Evolutionary conservation across 2,329 filamentous ascomycete genomes (phyloP), one percentile per base, ranked within the genome.

Genomic region (Ceratocystis albifundus): DNA sequence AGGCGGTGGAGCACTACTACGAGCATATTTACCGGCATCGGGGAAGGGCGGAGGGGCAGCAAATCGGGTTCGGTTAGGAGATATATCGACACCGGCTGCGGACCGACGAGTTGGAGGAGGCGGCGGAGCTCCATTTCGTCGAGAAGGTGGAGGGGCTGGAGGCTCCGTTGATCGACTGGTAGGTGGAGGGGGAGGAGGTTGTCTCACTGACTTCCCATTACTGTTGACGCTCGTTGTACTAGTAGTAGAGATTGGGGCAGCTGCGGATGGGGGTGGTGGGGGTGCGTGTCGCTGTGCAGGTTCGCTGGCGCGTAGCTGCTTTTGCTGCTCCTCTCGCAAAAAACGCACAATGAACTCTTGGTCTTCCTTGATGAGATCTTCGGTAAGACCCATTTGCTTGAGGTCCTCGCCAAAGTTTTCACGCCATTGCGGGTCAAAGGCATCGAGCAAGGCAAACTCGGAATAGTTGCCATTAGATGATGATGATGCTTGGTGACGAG

Each of bases 1-100:
- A 25, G 68, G 68, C 5, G 67, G 67, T 3, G 61, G 66, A 8
- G 66, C 59, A 20, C 74, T 82, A 76, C 86, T 82, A 76, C 86
- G 80, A 2, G 88, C 90, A 73, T 85, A 94, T 75, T 90, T 96
- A 46, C 94, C 94, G 67, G 94, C 94, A 74, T 96, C 92, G 66
- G 90, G 85, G 68, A 97, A 77, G 1, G 93, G 89, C 44, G 94
- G 94, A 59, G 94, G 94, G 7, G 90, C 93, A 70, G 86, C 83
- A 77, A 96, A 97, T 71, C 81, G 82, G 7, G 84, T 84, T 64
- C 86, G 82, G 25, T 85, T 82, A 17, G 75, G 74, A 36, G 72
- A 82, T 22, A 85, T 82, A 20, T 75, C 74, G 55, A 72, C 70
- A 72, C 83, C 79, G 74, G 79, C 75, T 75, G 62, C 30, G 5